These are phyloP conservation scores for Thuja plicata DNA, from an alignment of 83 land plant species.

Conservation along the genomic window DNA sequence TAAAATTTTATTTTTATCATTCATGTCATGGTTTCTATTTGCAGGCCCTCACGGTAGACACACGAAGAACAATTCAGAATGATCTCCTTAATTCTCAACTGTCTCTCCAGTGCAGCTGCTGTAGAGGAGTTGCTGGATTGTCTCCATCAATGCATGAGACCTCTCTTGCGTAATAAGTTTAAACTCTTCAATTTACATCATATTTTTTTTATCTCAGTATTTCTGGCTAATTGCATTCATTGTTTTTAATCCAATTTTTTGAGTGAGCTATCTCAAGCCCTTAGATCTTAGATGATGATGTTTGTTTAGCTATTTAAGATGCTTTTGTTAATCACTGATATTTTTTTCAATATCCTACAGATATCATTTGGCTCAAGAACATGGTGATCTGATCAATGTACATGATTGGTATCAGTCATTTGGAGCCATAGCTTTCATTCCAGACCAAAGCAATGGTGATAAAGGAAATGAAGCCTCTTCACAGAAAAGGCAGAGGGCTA, in stretches of 20 bases:
- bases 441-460: slow-evolving; percentile 20
- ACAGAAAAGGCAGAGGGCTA: slow-evolving; percentile 41
- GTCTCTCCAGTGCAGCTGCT: slow-evolving; percentile 62
- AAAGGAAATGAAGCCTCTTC: slow-evolving; percentile 24
- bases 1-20: background rate
- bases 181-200: background rate
- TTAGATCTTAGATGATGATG: background rate
- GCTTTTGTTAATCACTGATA: background rate
- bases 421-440: slow-evolving; percentile 26
- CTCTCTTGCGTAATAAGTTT: slow-evolving; percentile 55
- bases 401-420: slow-evolving; percentile 92
- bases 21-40: background rate
- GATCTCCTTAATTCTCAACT: slow-evolving; percentile 62
- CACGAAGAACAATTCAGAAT: slow-evolving; percentile 64
- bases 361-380: slow-evolving; percentile 76
- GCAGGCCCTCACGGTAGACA: slow-evolving; percentile 83
- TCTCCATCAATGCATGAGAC: slow-evolving; percentile 74
- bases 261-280: background rate
- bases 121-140: slow-evolving; percentile 29
- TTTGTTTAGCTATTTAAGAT: background rate
- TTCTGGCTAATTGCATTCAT: background rate
- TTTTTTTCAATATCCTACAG: slow-evolving; percentile 25
- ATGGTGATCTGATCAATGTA: slow-evolving; percentile 83
- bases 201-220: background rate
- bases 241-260: too few species aligned